These are phyloP conservation scores for Tetrapisispora taiwanensis DNA, from an alignment of 805 yeast genomes.

Conservation along the genomic window DNA sequence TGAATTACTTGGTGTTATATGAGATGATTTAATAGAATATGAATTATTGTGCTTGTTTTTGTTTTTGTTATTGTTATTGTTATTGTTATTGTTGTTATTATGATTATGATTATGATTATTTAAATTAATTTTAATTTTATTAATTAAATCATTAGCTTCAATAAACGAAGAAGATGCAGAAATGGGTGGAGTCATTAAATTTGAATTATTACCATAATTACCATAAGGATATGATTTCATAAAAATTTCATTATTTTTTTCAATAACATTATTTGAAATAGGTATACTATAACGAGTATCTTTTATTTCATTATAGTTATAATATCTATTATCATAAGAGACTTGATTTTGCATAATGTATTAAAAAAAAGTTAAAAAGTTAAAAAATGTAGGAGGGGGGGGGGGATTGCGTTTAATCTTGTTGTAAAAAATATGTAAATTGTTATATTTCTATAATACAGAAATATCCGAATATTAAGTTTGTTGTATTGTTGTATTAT, in stretches of 20 bases:
- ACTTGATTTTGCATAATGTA: too few relatives aligned
- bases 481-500: too few relatives aligned
- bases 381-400: too few relatives aligned
- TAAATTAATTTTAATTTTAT: neutral
- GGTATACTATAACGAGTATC: too few relatives aligned
- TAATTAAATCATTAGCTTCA: neutral
- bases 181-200: neutral
- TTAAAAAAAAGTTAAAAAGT: too few relatives aligned
- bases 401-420: too few relatives aligned
- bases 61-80: neutral
- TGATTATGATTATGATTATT: neutral
- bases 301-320: too few relatives aligned
- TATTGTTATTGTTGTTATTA: neutral
- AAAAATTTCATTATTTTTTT: neutral
- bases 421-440: too few relatives aligned
- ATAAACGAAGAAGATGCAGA: slow-evolving; percentile 2
- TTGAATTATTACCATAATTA: neutral
- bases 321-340: too few relatives aligned
- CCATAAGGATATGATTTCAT: slow-evolving; percentile 2
- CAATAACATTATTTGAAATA: too few relatives aligned
- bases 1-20: neutral
- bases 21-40: neutral
- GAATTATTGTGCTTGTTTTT: neutral
- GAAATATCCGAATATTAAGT: too few relatives aligned
- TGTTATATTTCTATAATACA: too few relatives aligned